These are phyloP conservation scores for Chlorella sp. DNA, from an alignment of 139 green algal species.

Conservation along the genomic window DNA sequence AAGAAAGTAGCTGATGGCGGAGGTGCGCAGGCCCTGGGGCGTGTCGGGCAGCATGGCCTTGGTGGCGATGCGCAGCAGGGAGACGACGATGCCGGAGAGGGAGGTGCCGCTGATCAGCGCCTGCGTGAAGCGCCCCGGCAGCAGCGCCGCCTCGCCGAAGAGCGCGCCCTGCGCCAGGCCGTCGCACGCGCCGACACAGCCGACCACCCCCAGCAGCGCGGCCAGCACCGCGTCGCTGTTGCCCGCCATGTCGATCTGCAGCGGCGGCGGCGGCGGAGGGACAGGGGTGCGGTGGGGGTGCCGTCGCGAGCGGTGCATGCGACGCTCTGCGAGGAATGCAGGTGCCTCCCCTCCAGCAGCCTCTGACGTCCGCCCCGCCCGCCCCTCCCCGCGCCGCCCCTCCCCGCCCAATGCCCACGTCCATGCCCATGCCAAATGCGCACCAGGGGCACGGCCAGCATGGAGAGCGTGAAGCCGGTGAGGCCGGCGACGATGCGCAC, in stretches of 20 bases:
- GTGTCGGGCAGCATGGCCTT: conserved; percentile 64
- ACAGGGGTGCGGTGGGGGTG: too few species aligned
- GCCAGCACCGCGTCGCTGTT: conserved; percentile 2
- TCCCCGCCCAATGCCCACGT: too few species aligned
- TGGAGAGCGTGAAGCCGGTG: conserved; percentile 46
- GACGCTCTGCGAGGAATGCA: too few species aligned
- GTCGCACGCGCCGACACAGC: conserved; percentile 61
- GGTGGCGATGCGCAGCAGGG: conserved; percentile 64
- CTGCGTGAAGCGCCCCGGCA: conserved; percentile 67
- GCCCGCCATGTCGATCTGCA: conserved; percentile 24
- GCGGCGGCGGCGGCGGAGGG: background rate
- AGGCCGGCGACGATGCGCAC: conserved; percentile 56
- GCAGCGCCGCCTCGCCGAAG: conserved; percentile 63
- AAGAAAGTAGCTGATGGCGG: conserved; percentile 65
- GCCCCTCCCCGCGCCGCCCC: too few species aligned
- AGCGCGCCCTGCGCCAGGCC: conserved; percentile 73
- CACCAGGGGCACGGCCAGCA: conserved; percentile 58
- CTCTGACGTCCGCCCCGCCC: too few species aligned
- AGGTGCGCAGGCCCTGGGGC: conserved; percentile 41
- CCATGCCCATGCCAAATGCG: too few species aligned
- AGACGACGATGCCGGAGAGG: conserved; percentile 71
- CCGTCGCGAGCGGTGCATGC: too few species aligned
- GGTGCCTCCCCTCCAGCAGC: too few species aligned
- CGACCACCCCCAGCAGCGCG: conserved; percentile 53
- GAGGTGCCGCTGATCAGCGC: conserved; percentile 75